Conservation (phyloP, 805 yeast genomes). For the Tetrapisispora pingtungensis region DNA sequence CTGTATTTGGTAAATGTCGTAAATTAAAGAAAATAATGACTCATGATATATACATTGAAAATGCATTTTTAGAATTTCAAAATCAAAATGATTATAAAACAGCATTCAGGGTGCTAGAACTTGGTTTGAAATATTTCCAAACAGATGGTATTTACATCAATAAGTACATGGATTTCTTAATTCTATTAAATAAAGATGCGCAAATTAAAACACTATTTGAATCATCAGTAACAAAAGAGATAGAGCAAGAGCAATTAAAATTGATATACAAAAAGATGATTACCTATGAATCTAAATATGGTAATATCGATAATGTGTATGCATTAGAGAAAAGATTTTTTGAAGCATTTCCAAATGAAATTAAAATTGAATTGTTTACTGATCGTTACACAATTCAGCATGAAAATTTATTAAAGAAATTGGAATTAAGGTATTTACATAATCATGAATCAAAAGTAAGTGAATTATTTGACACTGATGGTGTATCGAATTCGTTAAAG, state of each 20-base stretch:
- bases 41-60: conserved; percentile 68
- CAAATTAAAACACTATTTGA: conserved; percentile 78
- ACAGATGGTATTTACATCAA: conserved; percentile 52
- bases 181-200: conserved; percentile 56
- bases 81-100: conserved; percentile 55
- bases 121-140: conserved; percentile 53
- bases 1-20: conserved; percentile 60
- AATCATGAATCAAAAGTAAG: background rate
- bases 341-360: conserved; percentile 56
- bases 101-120: conserved; percentile 66
- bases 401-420: conserved; percentile 25
- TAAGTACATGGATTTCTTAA: conserved; percentile 63
- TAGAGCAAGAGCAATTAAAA: conserved; percentile 30
- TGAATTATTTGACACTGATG: background rate
- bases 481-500: background rate
- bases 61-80: conserved; percentile 69
- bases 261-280: conserved; percentile 50
- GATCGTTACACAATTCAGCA: conserved; percentile 30
- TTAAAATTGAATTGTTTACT: conserved; percentile 28
- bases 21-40: conserved; percentile 47
- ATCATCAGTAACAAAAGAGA: conserved; percentile 47
- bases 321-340: conserved; percentile 57
- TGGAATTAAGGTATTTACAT: conserved; percentile 29
- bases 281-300: conserved; percentile 56
- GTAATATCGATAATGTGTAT: conserved; percentile 58